Conservation (phyloP, 345 rosid species). For the Lagerstroemia speciosa region DNA sequence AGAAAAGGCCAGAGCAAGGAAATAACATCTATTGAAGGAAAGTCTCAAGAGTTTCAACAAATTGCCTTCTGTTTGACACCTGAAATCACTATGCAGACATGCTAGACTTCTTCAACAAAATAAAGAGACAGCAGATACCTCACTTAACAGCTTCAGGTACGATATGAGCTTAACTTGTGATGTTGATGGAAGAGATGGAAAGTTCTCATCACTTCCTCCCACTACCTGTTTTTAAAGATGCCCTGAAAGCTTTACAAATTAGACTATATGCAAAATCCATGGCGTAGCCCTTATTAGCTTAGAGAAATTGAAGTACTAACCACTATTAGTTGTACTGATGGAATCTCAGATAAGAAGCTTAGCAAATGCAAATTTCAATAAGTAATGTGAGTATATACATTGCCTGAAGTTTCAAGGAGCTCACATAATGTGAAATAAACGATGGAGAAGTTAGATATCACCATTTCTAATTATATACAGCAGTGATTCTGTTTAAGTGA, state of each 20-base stretch:
- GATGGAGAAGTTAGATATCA: background rate
- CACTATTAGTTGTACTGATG: slow-evolving; percentile 64
- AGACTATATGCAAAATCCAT: background rate
- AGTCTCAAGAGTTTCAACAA: background rate
- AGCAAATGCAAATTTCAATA: slow-evolving; percentile 43
- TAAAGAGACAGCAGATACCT: slow-evolving; percentile 28
- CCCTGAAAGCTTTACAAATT: background rate
- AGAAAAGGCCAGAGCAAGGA: background rate
- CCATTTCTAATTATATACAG: background rate
- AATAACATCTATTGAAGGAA: background rate
- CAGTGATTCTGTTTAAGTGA: background rate
- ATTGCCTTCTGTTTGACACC: background rate
- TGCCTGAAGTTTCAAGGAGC: background rate
- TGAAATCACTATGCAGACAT: background rate
- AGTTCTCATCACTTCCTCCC: slow-evolving; percentile 59
- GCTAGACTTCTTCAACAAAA: background rate
- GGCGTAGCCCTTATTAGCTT: background rate
- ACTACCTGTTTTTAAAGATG: slow-evolving; percentile 48
- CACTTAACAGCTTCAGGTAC: slow-evolving; percentile 45
- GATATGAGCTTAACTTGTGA: slow-evolving; percentile 50
- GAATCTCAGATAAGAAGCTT: slow-evolving; percentile 70
- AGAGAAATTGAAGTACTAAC: slow-evolving; percentile 27
- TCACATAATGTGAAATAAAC: background rate
- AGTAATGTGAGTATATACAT: slow-evolving; percentile 8
- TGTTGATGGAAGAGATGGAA: slow-evolving; percentile 59